Conservation (phyloP, 768 basidiomycete species). For the Phaeolepiota aurea region DNA sequence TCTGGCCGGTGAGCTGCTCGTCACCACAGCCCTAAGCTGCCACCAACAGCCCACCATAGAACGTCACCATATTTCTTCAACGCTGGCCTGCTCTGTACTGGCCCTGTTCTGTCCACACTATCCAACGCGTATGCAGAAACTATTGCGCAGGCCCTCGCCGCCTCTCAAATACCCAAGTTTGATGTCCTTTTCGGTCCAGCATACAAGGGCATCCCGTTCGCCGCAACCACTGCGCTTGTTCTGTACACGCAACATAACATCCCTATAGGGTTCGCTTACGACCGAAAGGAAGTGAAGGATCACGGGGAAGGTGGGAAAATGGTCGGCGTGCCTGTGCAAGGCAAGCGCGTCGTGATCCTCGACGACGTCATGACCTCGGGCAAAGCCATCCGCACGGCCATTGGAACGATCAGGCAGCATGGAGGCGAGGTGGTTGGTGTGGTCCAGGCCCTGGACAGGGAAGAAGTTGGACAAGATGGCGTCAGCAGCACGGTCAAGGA, state of each 20-base stretch:
- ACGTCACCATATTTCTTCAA: constrained; percentile 97
- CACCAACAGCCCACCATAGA: constrained; percentile 24
- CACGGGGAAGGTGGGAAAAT: constrained; percentile 93
- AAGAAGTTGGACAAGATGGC: constrained; percentile 73
- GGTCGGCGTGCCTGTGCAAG: constrained; percentile 79
- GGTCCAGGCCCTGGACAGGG: constrained; percentile 77
- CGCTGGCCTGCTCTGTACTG: constrained; percentile 80
- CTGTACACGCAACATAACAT: constrained; percentile 59
- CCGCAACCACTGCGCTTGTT: constrained; percentile 72
- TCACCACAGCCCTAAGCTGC: background rate
- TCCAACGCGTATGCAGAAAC: constrained; percentile 80
- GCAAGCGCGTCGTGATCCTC: constrained; percentile 77
- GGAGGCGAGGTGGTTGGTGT: constrained; percentile 87
- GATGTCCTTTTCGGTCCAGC: constrained; percentile 94
- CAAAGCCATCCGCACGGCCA: constrained; percentile 80
- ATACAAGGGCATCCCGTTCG: constrained; percentile 95
- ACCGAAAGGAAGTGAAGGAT: constrained; percentile 92
- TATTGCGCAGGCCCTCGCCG: constrained; percentile 45
- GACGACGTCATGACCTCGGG: constrained; percentile 97
- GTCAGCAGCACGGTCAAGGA: constrained; percentile 72
- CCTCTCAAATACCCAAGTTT: constrained; percentile 33
- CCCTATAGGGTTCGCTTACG: constrained; percentile 77
- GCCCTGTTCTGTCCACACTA: constrained; percentile 69
- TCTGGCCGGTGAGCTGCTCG: constrained; percentile 70
- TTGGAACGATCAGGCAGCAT: constrained; percentile 56